Evolutionary conservation across 768 basidiomycete genomes (phyloP).

Genomic region (Tylopilus balloui): DNA sequence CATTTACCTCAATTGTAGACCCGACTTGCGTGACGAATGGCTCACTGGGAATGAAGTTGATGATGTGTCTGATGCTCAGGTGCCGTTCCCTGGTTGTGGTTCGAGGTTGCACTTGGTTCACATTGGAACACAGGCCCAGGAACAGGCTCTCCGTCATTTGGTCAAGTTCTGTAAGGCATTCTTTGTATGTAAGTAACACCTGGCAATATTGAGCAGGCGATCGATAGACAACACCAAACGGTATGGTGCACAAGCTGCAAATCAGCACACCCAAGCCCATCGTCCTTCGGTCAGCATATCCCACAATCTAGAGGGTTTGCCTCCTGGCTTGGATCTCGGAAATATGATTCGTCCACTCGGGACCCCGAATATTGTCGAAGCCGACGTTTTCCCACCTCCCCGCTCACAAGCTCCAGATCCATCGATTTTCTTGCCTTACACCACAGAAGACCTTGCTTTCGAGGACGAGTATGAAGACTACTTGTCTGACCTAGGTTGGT

Average conservation of each 20-base stretch:
- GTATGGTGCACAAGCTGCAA: slow-evolving; percentile 61
- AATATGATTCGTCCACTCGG: slow-evolving; percentile 70
- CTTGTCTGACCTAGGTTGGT: slow-evolving; percentile 79
- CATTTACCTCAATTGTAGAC: slow-evolving; percentile 95
- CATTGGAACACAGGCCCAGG: slow-evolving; percentile 65
- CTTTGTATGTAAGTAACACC: background rate
- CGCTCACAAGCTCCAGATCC: slow-evolving; percentile 83
- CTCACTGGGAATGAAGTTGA: slow-evolving; percentile 90
- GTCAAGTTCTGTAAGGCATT: slow-evolving; percentile 83
- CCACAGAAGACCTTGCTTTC: slow-evolving; percentile 89
- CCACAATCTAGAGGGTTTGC: slow-evolving; percentile 72
- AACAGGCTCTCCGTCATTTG: slow-evolving; percentile 87
- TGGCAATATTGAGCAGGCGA: slow-evolving; percentile 7
- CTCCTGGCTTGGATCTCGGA: slow-evolving; percentile 69
- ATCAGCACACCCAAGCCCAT: slow-evolving; percentile 56
- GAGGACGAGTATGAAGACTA: slow-evolving; percentile 98
- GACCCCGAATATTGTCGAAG: slow-evolving; percentile 73
- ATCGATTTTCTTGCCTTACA: slow-evolving; percentile 83
- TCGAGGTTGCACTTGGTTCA: slow-evolving; percentile 9
- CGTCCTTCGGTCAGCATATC: slow-evolving; percentile 81
- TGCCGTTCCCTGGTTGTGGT: slow-evolving; percentile 30
- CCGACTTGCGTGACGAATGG: slow-evolving; percentile 97
- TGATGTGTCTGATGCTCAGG: slow-evolving; percentile 87
- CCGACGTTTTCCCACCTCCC: slow-evolving; percentile 92
- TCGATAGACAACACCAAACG: slow-evolving; percentile 81